phyloP scores from a whole-genome alignment of 2,329 filamentous ascomycete species.

The Exutisphaerella laricina region DNA sequence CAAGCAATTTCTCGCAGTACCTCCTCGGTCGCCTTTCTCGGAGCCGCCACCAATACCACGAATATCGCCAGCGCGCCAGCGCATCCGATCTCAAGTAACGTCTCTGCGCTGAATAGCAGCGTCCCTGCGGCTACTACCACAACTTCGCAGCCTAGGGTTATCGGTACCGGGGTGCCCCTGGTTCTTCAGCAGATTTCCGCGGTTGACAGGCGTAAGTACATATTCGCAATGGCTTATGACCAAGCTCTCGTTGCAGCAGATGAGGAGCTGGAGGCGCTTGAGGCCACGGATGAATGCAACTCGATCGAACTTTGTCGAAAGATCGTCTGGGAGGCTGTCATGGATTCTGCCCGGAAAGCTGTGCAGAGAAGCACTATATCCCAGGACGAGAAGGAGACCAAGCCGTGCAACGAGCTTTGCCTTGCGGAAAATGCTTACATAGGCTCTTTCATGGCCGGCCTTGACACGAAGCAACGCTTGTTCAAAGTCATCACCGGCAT shows the following conservation, averaged over 20 bases:
- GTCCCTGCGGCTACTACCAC: too few relatives aligned
- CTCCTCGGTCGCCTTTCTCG: too few relatives aligned
- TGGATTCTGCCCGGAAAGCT: not conserved
- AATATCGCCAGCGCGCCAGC: too few relatives aligned
- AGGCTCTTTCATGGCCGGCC: not conserved
- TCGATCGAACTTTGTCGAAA: not conserved
- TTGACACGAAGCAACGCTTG: not conserved
- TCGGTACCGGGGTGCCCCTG: too few relatives aligned
- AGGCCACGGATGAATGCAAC: not conserved
- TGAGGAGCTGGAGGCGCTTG: not conserved
- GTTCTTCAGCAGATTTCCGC: not conserved
- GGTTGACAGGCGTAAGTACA: not conserved
- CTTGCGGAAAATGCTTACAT: not conserved
- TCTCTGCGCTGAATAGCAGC: too few relatives aligned
- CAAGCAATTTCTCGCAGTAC: too few relatives aligned
- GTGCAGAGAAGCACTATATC: not conserved
- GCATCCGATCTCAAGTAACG: too few relatives aligned
- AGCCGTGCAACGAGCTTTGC: not conserved
- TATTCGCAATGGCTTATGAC: not conserved
- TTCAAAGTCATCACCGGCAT: slow-evolving; percentile 2
- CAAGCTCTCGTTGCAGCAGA: not conserved
- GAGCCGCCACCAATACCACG: too few relatives aligned
- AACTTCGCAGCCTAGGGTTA: too few relatives aligned
- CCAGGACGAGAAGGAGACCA: not conserved
- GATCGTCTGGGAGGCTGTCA: not conserved